Evolutionary conservation across 495 filamentous ascomycete genomes (phyloP).

Genomic region (Xylaria venustula): DNA sequence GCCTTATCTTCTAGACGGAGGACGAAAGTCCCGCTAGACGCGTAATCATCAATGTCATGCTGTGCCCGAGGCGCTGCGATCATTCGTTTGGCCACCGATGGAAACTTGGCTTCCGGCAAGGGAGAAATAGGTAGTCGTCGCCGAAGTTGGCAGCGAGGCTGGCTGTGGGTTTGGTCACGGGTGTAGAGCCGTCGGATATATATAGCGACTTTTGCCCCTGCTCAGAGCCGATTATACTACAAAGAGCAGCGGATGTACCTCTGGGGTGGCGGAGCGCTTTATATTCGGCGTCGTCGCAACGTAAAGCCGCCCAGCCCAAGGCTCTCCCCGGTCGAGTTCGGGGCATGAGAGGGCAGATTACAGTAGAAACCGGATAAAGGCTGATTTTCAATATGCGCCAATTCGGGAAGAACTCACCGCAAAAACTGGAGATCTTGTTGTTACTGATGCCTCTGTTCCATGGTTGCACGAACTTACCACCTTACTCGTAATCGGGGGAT

Average conservation of each 20-base stretch:
- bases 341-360: background rate
- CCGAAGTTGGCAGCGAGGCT: slow-evolving; percentile 4
- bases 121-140: background rate
- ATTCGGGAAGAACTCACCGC: too few species aligned
- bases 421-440: too few species aligned
- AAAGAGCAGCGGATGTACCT: background rate
- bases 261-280: background rate
- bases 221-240: background rate
- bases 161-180: slow-evolving; percentile 9
- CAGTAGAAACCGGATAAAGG: slow-evolving; percentile 3
- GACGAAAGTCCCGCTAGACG: background rate
- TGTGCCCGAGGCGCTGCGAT: background rate
- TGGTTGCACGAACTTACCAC: too few species aligned
- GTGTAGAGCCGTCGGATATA: slow-evolving; percentile 14
- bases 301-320: slow-evolving; percentile 1
- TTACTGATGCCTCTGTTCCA: too few species aligned
- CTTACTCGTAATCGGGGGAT: too few species aligned
- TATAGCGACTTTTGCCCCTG: slow-evolving; percentile 7
- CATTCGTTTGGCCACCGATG: background rate
- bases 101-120: background rate
- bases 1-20: background rate
- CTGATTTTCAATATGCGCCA: background rate
- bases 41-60: background rate
- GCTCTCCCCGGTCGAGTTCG: background rate
- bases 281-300: background rate